Base-by-base conservation (phyloP, 148 eudicot genomes). In the Rhododendron griersonianum region DNA sequence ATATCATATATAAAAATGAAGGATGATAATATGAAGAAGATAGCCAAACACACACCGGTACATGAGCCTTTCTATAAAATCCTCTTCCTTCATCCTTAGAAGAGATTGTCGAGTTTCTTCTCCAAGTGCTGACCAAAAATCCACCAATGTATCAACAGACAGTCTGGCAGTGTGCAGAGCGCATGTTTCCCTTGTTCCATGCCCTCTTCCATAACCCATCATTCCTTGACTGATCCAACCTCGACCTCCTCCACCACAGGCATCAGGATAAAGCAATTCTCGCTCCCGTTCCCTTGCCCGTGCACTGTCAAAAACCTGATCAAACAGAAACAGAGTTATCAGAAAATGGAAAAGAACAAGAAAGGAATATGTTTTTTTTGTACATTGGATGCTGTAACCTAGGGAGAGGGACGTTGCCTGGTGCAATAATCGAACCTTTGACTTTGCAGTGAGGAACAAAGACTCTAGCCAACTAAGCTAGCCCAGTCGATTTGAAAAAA, bases 161-260 rank as follows among this genome's bases (percentile, higher is more conserved):
- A 95, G 95, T 89, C 99, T 93, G 71, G 99, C 95, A 86, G 98
- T 97, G 89, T 97, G 99, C 92, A 97, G 90, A 63, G 99, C 99
- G 89, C 99, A 97, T 82, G 99, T 93, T 89, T 95, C 99, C 86
- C 99, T 92, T 10, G 92, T 92, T 81, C 98, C 99, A 90, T 97
- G 99, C 44, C 98, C 98, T 91, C 99, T 90, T 19, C 99, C 98
- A 75, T 94, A 97, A 77, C 98, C 92, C 65, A 92, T 87, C 87
- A 93, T 91, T 71, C 98, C 98, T 90, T 97, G 98, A 90, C 98
- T 94, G 81, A 95, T 97, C 99, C 99, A 95, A 69, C 99, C 99
- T 53, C 98, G 91, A 83, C 95, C 98, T 87, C 95, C 96, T 44
- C 98, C 99, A 81, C 99, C 99, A 92, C 99, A 97, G 53, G 99